These are phyloP conservation scores for Abortiporus biennis DNA, from an alignment of 1,284 basidiomycete genomes.

Conservation along the genomic window DNA sequence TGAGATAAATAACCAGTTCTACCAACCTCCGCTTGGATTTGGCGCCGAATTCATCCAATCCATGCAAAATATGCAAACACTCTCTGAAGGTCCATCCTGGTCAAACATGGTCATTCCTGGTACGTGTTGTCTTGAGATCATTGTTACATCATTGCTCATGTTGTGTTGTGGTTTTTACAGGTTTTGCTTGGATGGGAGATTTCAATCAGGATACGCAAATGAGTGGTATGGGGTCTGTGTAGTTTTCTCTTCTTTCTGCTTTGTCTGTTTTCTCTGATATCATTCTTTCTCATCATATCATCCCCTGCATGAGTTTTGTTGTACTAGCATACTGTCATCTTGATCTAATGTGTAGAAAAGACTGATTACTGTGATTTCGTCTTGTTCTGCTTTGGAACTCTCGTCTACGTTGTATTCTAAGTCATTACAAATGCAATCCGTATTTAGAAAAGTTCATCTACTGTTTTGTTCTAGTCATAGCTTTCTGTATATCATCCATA, in stretches of 20 bases:
- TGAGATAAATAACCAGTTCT: slow-evolving; percentile 14
- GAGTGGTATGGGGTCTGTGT: slow-evolving; percentile 1
- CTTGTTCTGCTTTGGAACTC: too few species aligned
- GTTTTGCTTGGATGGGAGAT: slow-evolving; percentile 13
- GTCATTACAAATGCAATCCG: too few species aligned
- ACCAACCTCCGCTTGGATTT: slow-evolving; percentile 39
- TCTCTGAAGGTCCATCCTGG: slow-evolving; percentile 44
- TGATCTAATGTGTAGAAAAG: too few species aligned
- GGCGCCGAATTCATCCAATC: slow-evolving; percentile 56
- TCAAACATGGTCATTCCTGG: slow-evolving; percentile 47
- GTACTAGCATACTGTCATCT: not conserved
- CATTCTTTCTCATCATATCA: not conserved
- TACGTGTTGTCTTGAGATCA: slow-evolving; percentile 21
- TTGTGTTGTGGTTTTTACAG: slow-evolving; percentile 1
- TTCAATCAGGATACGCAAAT: slow-evolving; percentile 6
- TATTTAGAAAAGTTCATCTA: too few species aligned
- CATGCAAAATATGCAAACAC: slow-evolving; percentile 45
- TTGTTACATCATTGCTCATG: not conserved
- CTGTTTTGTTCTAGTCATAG: slow-evolving; percentile 4
- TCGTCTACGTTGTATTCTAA: too few species aligned
- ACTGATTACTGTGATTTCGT: too few species aligned
- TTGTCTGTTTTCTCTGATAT: not conserved
- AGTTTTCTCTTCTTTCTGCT: not conserved
- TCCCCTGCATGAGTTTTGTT: slow-evolving; percentile 1
- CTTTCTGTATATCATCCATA: slow-evolving; percentile 41